Conservation (phyloP, 169 alveolate species). For the Eimeria praecox region DNA sequence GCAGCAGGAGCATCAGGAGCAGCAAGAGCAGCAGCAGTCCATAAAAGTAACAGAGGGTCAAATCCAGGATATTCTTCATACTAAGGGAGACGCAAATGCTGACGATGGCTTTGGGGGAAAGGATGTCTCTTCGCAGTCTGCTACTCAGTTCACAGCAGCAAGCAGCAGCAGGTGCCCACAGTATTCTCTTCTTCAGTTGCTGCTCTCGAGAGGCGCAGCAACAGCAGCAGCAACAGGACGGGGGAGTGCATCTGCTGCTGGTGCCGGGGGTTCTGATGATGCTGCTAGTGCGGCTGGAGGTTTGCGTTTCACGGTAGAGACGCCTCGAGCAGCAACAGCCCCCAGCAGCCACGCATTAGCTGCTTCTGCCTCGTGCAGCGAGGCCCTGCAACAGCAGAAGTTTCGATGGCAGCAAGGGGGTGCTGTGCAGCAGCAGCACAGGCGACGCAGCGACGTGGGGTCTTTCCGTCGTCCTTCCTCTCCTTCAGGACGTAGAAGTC, state of each 20-base stretch:
- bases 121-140: not conserved
- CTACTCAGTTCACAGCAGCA: not conserved
- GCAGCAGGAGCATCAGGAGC: not conserved
- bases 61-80: not conserved
- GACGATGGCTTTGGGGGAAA: not conserved
- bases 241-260: not conserved
- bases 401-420: not conserved
- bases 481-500: not conserved
- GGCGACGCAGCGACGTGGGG: constrained; percentile 62
- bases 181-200: constrained; percentile 50
- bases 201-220: constrained; percentile 43
- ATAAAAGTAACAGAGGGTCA: not conserved
- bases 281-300: constrained; percentile 13
- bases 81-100: not conserved
- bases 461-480: not conserved
- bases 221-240: constrained; percentile 24
- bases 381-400: constrained; percentile 61
- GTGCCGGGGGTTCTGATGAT: not conserved
- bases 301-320: constrained; percentile 46
- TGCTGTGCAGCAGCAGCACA: constrained; percentile 5
- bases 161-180: not conserved
- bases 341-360: constrained; percentile 4
- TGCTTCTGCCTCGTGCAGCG: not conserved
- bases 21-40: not conserved
- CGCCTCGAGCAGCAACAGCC: constrained; percentile 59